Evolutionary conservation across 208 protist genomes (phyloP), one percentile per base, ranked within the genome.

Genomic region (Naegleria lovaniensis): DNA sequence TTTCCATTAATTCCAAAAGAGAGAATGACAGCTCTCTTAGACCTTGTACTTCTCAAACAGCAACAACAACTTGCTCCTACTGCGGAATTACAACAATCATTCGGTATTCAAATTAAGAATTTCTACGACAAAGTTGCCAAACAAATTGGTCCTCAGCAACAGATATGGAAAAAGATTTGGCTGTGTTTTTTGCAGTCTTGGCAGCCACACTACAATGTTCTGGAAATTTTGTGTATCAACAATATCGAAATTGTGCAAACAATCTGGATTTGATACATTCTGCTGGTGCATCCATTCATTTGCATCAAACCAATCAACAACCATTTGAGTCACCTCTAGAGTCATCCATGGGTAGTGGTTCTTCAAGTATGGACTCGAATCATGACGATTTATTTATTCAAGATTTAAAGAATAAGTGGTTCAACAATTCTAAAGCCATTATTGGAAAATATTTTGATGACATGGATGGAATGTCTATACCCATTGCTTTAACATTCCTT

Each of bases 381-480:
- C 16, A 79, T 79, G 67, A 79, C n/a, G 67, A 79, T 79, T 29
- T 79, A 36, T 79, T 79, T 33, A 79, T 79, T 79, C 16, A 79
- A 36, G 29, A 79, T 33, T n/a, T 79, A 36, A 79, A 79, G 67
- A 79, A 79, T 36, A 29, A 36, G 16, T 79, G 67, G 67, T 79
- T 79, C 67, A 29, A 79, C 1, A 29, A 79, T 36, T 79, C 67
- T 36, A 79, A 79, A 33, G 7, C 13, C 9, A 79, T 79, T 13
- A 79, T 79, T 79, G 67, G 67, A 36, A 79, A 79, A 79, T 79
- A 79, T 79, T 79, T 79, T 33, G 67, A 79, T 33, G 67, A 79
- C n/a, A 36, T 79, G 67, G 67, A 79, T 33, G n/a, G 67, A 11
- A 36, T 79, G 29, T 29, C 67, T 36, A 79, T 79, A 15, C 67